phyloP scores from a whole-genome alignment of 306 rosid genomes.

The Dalbergia oliveri region DNA sequence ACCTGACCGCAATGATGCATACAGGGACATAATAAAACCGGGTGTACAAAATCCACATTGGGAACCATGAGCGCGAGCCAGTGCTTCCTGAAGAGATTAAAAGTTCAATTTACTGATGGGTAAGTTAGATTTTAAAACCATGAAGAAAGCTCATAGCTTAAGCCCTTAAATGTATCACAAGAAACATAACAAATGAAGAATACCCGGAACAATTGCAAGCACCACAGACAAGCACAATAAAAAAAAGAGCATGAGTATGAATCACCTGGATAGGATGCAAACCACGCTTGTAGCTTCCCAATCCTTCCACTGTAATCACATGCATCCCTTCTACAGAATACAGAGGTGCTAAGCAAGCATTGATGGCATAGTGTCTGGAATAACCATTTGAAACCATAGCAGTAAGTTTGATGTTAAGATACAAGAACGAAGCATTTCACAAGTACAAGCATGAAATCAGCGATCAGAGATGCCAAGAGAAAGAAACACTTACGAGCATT shows the following conservation, averaged over 20 bases:
- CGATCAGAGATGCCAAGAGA: constrained; percentile 5
- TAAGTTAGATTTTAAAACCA: constrained; percentile 24
- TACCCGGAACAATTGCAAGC: constrained; percentile 17
- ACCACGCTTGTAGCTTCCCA: constrained; percentile 81
- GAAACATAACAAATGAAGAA: constrained; percentile 32
- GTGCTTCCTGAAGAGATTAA: constrained; percentile 70
- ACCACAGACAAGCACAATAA: constrained; percentile 14
- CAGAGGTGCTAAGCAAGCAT: constrained; percentile 96
- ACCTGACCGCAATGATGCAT: constrained; percentile 86
- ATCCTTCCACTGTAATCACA: constrained; percentile 91
- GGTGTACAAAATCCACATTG: constrained; percentile 99
- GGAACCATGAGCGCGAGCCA: constrained; percentile 89
- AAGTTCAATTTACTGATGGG: constrained; percentile 25
- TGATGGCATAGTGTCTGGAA: constrained; percentile 88
- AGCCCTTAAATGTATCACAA: constrained; percentile 20
- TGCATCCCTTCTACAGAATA: constrained; percentile 99
- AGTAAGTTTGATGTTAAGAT: constrained; percentile 42
- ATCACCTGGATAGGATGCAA: constrained; percentile 93
- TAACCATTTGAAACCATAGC: constrained; percentile 41
- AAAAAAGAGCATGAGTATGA: constrained; percentile 21
- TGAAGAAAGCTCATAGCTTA: constrained; percentile 11
- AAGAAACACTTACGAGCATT: constrained; percentile 74
- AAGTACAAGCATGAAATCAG: constrained; percentile 22
- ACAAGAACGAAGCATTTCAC: constrained; percentile 29
- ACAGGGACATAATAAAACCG: constrained; percentile 93